phyloP scores from a whole-genome alignment of 1,284 basidiomycete species.

The Rhodofomes roseus region DNA sequence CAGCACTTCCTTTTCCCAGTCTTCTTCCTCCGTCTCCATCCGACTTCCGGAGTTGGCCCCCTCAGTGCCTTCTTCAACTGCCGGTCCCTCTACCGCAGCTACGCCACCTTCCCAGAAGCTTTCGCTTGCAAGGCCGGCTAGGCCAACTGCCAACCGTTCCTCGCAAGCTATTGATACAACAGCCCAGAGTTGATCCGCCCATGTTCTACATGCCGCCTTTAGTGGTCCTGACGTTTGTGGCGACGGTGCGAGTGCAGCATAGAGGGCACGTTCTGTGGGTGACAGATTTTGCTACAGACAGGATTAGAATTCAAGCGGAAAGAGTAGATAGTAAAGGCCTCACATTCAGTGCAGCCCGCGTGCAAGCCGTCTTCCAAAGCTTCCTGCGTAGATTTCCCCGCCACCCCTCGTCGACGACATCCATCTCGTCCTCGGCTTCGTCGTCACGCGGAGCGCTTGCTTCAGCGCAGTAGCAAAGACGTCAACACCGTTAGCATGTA shows the following conservation, averaged over 20 bases:
- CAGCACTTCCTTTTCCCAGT: conserved; percentile 62
- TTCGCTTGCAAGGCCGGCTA: conserved; percentile 45
- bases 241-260: conserved; percentile 84
- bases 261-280: conserved; percentile 77
- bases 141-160: conserved; percentile 66
- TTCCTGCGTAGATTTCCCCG: conserved; percentile 70
- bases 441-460: conserved; percentile 50
- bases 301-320: background rate
- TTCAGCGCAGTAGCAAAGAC: conserved; percentile 17
- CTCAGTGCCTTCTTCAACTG: conserved; percentile 30
- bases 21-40: conserved; percentile 46
- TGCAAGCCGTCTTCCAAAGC: conserved; percentile 85
- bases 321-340: background rate
- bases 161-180: conserved; percentile 85
- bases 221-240: conserved; percentile 75
- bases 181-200: conserved; percentile 97
- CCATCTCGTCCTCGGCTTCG: conserved; percentile 43
- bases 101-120: conserved; percentile 63
- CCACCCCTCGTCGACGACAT: conserved; percentile 46
- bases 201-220: conserved; percentile 77
- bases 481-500: background rate
- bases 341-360: conserved; percentile 76
- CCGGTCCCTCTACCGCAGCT: conserved; percentile 35
- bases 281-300: conserved; percentile 58
- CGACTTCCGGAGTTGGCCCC: conserved; percentile 10